These are phyloP conservation scores for Oryza rufipogon DNA, from an alignment of 176 grass and related monocot genomes.

Conservation along the genomic window DNA sequence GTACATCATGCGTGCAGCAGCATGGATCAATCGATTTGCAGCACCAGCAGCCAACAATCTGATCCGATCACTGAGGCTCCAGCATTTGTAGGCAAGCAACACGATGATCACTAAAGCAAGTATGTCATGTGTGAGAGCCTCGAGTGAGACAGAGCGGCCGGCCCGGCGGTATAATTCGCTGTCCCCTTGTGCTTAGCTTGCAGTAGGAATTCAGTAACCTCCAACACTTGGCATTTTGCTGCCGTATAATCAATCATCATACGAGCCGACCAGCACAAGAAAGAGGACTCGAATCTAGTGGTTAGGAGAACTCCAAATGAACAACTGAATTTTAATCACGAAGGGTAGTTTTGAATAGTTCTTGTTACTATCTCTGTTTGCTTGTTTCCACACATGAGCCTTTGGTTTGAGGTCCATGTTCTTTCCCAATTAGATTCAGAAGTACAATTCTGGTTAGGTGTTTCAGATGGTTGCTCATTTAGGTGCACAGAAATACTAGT, in stretches of 20 bases:
- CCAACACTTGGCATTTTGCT: conserved; percentile 36
- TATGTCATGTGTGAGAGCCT: background rate
- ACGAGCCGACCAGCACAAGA: conserved; percentile 20
- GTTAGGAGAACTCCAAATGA: conserved; percentile 1
- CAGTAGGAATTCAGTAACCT: background rate
- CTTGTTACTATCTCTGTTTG: background rate
- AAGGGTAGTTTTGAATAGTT: background rate
- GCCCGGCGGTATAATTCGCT: conserved; percentile 23
- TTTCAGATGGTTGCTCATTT: conserved; percentile 3
- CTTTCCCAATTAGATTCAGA: background rate
- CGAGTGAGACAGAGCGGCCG: conserved; percentile 32
- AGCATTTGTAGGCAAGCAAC: conserved; percentile 6
- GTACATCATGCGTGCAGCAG: conserved; percentile 9
- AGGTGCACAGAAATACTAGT: conserved; percentile 13
- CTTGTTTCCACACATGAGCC: background rate
- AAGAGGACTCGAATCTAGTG: conserved; percentile 23
- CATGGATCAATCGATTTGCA: background rate
- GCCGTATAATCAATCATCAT: conserved; percentile 28
- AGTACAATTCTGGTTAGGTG: conserved; percentile 23
- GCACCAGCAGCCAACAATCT: background rate
- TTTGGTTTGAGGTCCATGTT: background rate
- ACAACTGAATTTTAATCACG: background rate
- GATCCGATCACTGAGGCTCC: background rate
- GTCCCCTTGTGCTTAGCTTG: conserved; percentile 14
- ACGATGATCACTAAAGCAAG: background rate